phyloP scores from a whole-genome alignment of 768 basidiomycete genomes.

The Ramaria rubella region DNA sequence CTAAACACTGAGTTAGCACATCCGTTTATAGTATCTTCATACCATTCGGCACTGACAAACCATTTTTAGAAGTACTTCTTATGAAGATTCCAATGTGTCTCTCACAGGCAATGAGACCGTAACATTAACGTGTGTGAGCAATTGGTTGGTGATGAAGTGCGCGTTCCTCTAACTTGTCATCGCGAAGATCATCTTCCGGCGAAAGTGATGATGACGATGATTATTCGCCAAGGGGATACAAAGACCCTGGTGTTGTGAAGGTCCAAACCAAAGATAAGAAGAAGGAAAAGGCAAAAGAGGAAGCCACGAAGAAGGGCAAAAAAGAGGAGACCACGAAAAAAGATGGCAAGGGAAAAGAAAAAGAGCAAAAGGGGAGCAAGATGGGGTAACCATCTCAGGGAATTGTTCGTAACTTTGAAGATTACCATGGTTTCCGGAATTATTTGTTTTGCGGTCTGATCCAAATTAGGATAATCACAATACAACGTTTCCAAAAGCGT shows the following conservation, averaged over 20 bases:
- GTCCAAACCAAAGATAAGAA: background rate
- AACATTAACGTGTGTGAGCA: no score
- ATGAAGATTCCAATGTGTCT: no score
- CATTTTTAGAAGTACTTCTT: no score
- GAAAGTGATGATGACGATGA: background rate
- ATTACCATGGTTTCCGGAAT: background rate
- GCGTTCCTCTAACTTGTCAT: no score
- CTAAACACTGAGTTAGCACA: no score
- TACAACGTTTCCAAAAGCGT: no score
- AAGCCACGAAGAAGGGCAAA: background rate
- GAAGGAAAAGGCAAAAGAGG: background rate
- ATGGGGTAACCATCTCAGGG: background rate
- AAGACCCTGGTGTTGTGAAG: background rate
- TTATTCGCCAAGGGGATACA: background rate
- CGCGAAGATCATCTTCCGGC: no score
- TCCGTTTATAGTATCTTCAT: no score
- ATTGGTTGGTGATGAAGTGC: no score
- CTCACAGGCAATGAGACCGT: no score
- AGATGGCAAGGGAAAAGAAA: background rate
- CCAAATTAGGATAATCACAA: no score
- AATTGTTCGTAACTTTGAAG: background rate
- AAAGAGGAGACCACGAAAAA: background rate
- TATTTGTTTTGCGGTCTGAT: background rate
- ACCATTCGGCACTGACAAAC: no score
- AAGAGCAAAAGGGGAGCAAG: background rate